Evolutionary conservation across 148 eudicot genomes (phyloP).

Genomic region (Nyssa sinensis): DNA sequence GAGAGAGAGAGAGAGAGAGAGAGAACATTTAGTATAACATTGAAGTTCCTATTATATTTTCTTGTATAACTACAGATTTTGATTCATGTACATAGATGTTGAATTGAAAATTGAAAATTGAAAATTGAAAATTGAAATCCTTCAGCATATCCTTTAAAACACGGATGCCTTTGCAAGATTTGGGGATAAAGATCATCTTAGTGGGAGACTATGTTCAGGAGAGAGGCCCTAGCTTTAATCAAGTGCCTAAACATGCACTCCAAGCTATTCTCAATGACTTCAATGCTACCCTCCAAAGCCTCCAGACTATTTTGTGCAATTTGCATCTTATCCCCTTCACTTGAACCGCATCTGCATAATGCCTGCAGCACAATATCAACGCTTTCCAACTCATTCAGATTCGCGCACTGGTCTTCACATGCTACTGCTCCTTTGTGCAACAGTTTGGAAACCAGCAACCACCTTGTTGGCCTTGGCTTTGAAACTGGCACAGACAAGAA

Average conservation of each 20-base stretch:
- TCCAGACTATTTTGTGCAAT: slow-evolving; percentile 28
- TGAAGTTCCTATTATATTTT: background rate
- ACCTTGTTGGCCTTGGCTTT: slow-evolving; percentile 26
- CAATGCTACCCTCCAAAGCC: slow-evolving; percentile 32
- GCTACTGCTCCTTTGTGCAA: slow-evolving; percentile 22
- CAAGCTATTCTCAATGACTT: slow-evolving; percentile 39
- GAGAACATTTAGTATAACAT: background rate
- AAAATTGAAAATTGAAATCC: background rate
- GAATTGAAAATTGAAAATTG: background rate
- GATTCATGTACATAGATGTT: slow-evolving; percentile 3
- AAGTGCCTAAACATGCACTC: slow-evolving; percentile 47
- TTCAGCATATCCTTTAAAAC: slow-evolving; percentile 13
- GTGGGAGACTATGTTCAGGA: slow-evolving; percentile 45
- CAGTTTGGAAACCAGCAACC: slow-evolving; percentile 42
- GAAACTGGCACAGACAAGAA: slow-evolving; percentile 28
- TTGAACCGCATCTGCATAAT: background rate
- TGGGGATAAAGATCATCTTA: background rate
- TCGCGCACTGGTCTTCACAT: slow-evolving; percentile 18
- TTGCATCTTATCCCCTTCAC: slow-evolving; percentile 24
- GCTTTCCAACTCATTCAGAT: slow-evolving; percentile 27
- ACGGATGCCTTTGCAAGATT: slow-evolving; percentile 10
- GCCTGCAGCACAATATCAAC: slow-evolving; percentile 24
- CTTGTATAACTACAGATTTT: background rate
- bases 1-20: background rate
- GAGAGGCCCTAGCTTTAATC: slow-evolving; percentile 43